phyloP scores from a whole-genome alignment of 768 basidiomycete genomes.

The Melanogaster broomeanus region DNA sequence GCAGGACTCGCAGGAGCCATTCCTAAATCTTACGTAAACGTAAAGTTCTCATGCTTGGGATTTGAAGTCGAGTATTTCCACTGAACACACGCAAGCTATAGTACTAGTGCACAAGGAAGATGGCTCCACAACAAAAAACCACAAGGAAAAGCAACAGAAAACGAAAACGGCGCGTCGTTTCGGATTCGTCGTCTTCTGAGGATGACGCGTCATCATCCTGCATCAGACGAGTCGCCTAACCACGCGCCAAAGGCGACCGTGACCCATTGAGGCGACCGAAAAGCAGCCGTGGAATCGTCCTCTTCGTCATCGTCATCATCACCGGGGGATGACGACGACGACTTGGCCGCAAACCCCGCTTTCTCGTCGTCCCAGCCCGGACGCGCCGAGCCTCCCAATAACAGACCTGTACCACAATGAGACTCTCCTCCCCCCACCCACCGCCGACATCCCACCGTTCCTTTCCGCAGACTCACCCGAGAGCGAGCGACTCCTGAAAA shows the following conservation, averaged over 20 bases:
- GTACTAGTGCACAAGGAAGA: too few species aligned
- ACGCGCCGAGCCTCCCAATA: neutral
- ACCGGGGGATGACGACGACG: conserved; percentile 13
- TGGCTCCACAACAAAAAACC: conserved; percentile 32
- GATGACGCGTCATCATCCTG: conserved; percentile 21
- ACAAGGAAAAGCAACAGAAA: conserved; percentile 53
- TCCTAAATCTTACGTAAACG: too few species aligned
- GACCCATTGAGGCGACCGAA: conserved; percentile 7
- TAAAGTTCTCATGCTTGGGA: too few species aligned
- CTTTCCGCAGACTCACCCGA: conserved; percentile 41
- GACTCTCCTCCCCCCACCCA: conserved; percentile 24
- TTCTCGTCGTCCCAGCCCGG: neutral
- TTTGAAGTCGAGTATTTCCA: too few species aligned
- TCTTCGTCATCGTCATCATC: conserved; percentile 19
- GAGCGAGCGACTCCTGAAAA: conserved; percentile 55
- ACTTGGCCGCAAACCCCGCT: neutral
- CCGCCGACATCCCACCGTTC: conserved; percentile 55
- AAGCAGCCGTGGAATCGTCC: conserved; percentile 4
- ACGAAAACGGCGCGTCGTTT: conserved; percentile 52
- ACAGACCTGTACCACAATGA: conserved; percentile 6
- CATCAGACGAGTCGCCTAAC: conserved; percentile 11
- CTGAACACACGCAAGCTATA: too few species aligned
- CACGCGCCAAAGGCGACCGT: conserved; percentile 6
- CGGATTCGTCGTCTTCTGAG: conserved; percentile 45
- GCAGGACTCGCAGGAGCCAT: too few species aligned